Evolutionary conservation across 805 yeast genomes (phyloP).

Genomic region (Suhomyces kilbournensis): DNA sequence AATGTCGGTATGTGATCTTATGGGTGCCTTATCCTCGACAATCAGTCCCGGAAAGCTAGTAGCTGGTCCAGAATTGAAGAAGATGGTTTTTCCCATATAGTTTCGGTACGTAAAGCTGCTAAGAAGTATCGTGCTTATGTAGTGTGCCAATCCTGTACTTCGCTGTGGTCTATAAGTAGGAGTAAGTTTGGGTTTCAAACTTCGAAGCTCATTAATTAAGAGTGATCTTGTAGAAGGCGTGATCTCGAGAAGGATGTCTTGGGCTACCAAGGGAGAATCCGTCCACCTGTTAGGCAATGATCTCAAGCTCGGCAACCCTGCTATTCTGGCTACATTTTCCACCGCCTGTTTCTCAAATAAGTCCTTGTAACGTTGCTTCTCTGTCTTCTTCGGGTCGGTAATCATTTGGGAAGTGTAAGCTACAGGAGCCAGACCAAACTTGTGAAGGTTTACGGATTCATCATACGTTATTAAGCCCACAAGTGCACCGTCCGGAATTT

Average conservation of each 20-base stretch:
- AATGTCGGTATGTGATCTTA: slow-evolving; percentile 38
- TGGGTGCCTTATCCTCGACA: slow-evolving; percentile 11
- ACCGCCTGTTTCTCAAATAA: slow-evolving; percentile 4
- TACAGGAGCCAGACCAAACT: slow-evolving; percentile 1
- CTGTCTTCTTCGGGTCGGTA: not conserved
- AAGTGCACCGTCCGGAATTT: slow-evolving; percentile 14
- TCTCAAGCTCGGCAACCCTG: not conserved
- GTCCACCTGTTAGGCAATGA: slow-evolving; percentile 7
- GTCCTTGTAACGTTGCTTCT: not conserved
- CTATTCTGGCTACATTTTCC: not conserved
- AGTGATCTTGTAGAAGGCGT: slow-evolving; percentile 4
- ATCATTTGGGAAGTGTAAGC: not conserved
- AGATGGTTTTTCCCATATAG: slow-evolving; percentile 24
- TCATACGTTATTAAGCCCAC: slow-evolving; percentile 29
- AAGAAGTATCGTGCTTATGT: slow-evolving; percentile 21
- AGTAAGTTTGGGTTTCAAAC: slow-evolving; percentile 23
- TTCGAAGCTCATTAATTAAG: slow-evolving; percentile 10
- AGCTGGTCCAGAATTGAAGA: slow-evolving; percentile 40
- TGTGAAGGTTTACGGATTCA: slow-evolving; percentile 24
- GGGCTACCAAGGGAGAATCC: slow-evolving; percentile 9
- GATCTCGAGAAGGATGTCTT: slow-evolving; percentile 9
- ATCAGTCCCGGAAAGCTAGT: slow-evolving; percentile 37
- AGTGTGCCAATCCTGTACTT: slow-evolving; percentile 34
- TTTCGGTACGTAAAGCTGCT: slow-evolving; percentile 16
- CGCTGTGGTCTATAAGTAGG: slow-evolving; percentile 30